Evolutionary conservation across 192 early-diverging fungal species (phyloP), one percentile per base, ranked within the genome.

Genomic region (Dispira parvispora): DNA sequence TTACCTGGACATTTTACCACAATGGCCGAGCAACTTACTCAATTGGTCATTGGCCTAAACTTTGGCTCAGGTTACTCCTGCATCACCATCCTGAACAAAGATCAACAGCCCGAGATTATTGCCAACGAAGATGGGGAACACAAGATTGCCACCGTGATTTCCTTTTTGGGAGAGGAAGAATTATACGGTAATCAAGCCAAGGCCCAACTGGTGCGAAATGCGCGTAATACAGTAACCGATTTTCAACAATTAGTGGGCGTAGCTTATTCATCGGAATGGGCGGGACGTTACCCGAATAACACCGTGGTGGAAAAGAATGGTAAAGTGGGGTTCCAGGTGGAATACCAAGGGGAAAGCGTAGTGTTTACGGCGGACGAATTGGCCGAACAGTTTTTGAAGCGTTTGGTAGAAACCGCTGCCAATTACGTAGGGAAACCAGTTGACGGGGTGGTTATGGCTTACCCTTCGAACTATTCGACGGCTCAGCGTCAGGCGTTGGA

Each of bases 111-210:
- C 42, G 91, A 94, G 61, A 84, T 88, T 63, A 94, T 98, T 70
- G 96, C 96, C 67, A 96, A 98, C 80, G 91, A 93, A 75, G 96
- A 98, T 67, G 96, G 96, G 72, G 91, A 95, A 78, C 79, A 93
- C 63, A 89, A 90, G 74, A 96, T 93, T 68, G 90, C 96, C 44
- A 84, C 91, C 45, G 88, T 86, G 71, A 86, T 96, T 65, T 90
- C 92, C 64, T 94, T 94, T 81, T 84, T 85, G 0, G 86, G 82
- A 49, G 84, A 91, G 53, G 96, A 94, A 65, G 90, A 91, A 78
- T 87, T 91, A 71, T 75, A 69, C 63, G 71, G 75, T 55, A 75
- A 69, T 43, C 89, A 92, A 65, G 92, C 91, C 61, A 84, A 87
- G 72, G 74, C 80, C 67, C 90, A 94, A 78, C 80, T 85, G 53